phyloP scores from a whole-genome alignment of 441 rosid genomes.

The Manihot esculenta region DNA sequence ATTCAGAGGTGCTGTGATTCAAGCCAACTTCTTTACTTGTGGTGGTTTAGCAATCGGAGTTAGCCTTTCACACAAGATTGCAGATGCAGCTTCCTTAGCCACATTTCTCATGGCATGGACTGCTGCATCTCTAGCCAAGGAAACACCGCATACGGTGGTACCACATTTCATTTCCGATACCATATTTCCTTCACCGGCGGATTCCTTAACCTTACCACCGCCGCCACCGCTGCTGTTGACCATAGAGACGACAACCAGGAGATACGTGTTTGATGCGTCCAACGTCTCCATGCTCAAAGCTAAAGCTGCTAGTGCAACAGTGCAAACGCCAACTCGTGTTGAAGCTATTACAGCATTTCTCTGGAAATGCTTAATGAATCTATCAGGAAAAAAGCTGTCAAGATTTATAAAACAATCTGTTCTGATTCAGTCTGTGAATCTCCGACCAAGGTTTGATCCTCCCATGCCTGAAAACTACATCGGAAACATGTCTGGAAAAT shows the following conservation, averaged over 20 bases:
- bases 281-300: slow-evolving; percentile 19
- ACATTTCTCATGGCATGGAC: slow-evolving; percentile 23
- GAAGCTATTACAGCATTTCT: slow-evolving; percentile 39
- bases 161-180: slow-evolving; percentile 14
- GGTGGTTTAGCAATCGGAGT: slow-evolving; percentile 37
- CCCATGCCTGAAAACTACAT: slow-evolving; percentile 20
- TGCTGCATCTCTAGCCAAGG: slow-evolving; percentile 1
- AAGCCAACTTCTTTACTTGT: slow-evolving; percentile 22
- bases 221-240: neutral
- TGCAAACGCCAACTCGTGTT: slow-evolving; percentile 32
- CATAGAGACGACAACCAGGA: slow-evolving; percentile 1
- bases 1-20: neutral
- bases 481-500: slow-evolving; percentile 26
- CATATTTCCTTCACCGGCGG: slow-evolving; percentile 20
- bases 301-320: slow-evolving; percentile 5
- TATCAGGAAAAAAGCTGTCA: slow-evolving; percentile 12
- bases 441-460: slow-evolving; percentile 28
- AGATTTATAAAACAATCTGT: neutral
- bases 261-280: slow-evolving; percentile 25
- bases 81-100: slow-evolving; percentile 18
- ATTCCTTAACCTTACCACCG: neutral
- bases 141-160: neutral
- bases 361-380: slow-evolving; percentile 25
- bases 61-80: slow-evolving; percentile 27
- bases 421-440: slow-evolving; percentile 23